These are phyloP conservation scores for Eleusine coracana DNA, from an alignment of 176 grass and related monocot species.

Conservation along the genomic window DNA sequence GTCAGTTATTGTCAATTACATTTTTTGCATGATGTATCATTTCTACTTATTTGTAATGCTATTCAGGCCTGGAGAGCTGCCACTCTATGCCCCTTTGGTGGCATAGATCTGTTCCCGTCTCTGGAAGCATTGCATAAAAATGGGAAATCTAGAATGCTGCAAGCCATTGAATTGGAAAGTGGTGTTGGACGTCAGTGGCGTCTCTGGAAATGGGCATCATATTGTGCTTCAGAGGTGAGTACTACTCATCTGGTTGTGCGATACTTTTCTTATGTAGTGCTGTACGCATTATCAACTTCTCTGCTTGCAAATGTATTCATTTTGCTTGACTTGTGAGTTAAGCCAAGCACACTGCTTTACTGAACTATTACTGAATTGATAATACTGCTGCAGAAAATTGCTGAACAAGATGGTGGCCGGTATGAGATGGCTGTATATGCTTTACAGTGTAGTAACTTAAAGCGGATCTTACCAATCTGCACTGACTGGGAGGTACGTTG, in stretches of 20 bases:
- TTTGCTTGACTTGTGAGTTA: conserved; percentile 16
- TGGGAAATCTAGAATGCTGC: conserved; percentile 76
- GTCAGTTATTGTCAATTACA: conserved; percentile 24
- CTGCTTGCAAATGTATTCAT: conserved; percentile 19
- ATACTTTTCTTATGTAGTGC: background rate
- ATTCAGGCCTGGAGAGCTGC: conserved; percentile 94
- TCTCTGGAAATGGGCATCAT: conserved; percentile 99
- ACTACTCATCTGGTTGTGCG: conserved; percentile 17
- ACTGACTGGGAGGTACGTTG: conserved; percentile 92
- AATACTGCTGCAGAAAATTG: conserved; percentile 76
- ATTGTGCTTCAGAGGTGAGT: conserved; percentile 89
- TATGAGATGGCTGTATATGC: conserved; percentile 98
- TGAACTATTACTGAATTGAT: conserved; percentile 34
- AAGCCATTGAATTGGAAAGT: conserved; percentile 94
- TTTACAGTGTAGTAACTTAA: conserved; percentile 88
- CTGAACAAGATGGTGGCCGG: conserved; percentile 88
- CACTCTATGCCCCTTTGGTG: conserved; percentile 88
- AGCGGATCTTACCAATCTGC: conserved; percentile 81
- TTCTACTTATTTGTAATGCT: conserved; percentile 5
- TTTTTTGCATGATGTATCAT: conserved; percentile 17
- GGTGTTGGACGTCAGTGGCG: conserved; percentile 78
- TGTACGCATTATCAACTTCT: conserved; percentile 15
- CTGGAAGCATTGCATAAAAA: conserved; percentile 80
- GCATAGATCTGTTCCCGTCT: conserved; percentile 82
- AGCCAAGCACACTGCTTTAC: conserved; percentile 18